A percentile compares a stretch with the other conserved stretches of the same genome.
Evolutionary conservation across 2,329 filamentous ascomycete species (phyloP).

Genomic region (Penicillium capsulatum): DNA sequence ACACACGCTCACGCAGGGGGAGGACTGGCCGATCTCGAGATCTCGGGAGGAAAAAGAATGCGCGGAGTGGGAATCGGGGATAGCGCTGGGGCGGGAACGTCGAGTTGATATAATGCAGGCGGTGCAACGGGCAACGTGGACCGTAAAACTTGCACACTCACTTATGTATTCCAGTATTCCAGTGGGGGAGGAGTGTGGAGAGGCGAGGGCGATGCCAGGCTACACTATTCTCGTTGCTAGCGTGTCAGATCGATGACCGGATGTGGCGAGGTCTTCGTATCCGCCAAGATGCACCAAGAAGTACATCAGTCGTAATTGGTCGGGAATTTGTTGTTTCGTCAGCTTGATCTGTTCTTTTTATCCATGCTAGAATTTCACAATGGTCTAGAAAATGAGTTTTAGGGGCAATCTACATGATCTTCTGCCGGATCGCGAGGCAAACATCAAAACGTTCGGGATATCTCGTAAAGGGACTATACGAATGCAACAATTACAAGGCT

Average conservation of each 20-base stretch:
- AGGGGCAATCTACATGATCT: too few species aligned
- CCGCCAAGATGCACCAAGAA: slow-evolving; percentile 3
- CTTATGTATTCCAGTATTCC: not conserved
- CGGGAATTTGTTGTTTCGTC: too few species aligned
- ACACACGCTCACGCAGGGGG: not conserved
- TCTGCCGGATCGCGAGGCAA: too few species aligned
- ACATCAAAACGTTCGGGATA: slow-evolving; percentile 15
- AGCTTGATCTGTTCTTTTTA: too few species aligned
- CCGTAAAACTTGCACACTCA: slow-evolving; percentile 6
- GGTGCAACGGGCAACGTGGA: slow-evolving; percentile 22
- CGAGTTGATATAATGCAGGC: too few species aligned
- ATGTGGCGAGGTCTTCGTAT: slow-evolving; percentile 4
- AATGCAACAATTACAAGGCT: slow-evolving; percentile 10
- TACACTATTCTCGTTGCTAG: slow-evolving; percentile 7
- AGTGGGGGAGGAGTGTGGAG: not conserved
- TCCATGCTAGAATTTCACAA: too few species aligned
- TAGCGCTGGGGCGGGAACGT: slow-evolving; percentile 2
- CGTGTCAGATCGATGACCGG: not conserved
- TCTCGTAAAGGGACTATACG: slow-evolving; percentile 20
- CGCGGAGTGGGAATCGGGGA: slow-evolving; percentile 5
- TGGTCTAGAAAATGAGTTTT: too few species aligned
- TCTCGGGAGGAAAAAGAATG: slow-evolving; percentile 2
- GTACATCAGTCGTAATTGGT: not conserved
- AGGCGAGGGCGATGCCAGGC: slow-evolving; percentile 7
- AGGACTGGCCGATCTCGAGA: not conserved